Percentiles rank a stretch among this genome's conserved stretches.
These are phyloP conservation scores for Yarrowia sp. DNA, from an alignment of 805 yeast species.

Conservation along the genomic window DNA sequence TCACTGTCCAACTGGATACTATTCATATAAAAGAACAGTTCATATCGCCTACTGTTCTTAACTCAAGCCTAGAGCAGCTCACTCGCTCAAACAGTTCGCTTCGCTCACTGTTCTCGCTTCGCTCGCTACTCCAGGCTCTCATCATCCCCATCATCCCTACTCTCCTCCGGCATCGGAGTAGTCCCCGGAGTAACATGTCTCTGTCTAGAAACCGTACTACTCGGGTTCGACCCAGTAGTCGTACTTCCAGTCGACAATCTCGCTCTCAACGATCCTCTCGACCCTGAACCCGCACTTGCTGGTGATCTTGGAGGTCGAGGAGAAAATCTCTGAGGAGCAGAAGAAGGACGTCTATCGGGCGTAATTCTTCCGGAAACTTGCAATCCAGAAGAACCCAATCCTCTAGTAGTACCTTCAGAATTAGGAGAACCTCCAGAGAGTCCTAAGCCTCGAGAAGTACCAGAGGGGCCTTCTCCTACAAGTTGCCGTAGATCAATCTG, in stretches of 20 bases:
- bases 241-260: background rate
- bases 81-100: no score
- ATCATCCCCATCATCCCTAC: background rate
- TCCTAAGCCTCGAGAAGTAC: background rate
- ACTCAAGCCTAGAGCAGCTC: no score
- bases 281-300: background rate
- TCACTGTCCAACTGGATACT: no score
- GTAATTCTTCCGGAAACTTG: background rate
- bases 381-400: no score
- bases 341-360: background rate
- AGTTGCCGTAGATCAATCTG: background rate
- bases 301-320: conserved; percentile 3
- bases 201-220: background rate
- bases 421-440: no score
- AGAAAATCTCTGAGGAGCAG: background rate
- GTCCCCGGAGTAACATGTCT: background rate
- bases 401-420: no score
- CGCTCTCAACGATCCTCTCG: background rate
- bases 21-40: no score
- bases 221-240: background rate
- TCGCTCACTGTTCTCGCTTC: no score
- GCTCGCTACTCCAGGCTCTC: background rate
- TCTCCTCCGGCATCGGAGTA: background rate
- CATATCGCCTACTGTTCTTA: no score
- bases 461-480: background rate